Base-by-base conservation (phyloP, 306 rosid genomes). In the Geum urbanum region DNA sequence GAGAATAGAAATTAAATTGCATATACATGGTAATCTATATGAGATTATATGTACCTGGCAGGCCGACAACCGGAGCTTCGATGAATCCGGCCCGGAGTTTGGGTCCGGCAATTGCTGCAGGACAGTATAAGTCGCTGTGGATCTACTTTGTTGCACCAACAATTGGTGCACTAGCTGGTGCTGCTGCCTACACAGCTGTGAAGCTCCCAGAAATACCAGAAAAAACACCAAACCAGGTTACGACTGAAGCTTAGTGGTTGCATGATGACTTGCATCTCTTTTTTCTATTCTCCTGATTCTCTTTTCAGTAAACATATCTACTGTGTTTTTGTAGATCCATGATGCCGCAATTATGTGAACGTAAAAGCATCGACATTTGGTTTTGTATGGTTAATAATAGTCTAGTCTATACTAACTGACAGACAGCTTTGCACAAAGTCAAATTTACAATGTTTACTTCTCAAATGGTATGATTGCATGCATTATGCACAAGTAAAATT, bases 31-130 rank as follows among this genome's bases (percentile, higher is more conserved):
- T 55, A 9, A 37, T 66, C 45, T 45, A 50, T 32, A 35, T 52
- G 22, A 45, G 27, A 46, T 76, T 73, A 24, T 54, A 54, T 20
- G 6, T 16, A 50, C 9, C 8, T 52, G 72, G 72, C 76, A 85
- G 90, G 70, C 78, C 78, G 20, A 71, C 83, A 19, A 79, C 92
- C 1, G 90, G 96, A 0, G 87, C 78, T 9, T 89, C 92, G 2
- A 85, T 86, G 92, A 89, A 86, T 61, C 96, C 96, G 20, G 89
- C 77, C 62, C 66, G 87, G 71, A 89, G 80, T 18, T 40, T 86
- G 60, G 96, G 86, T 4, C 88, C 87, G 4, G 89, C 90, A 0
- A 16, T 89, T 5, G 75, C 87, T 4, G 43, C 75, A 0, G 78
- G 70, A 7, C 57, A 78, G 60, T 88, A 77, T 70, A 72, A 39